Conservation (phyloP, 352 stramenopile species). For the Globisporangium canariense region DNA sequence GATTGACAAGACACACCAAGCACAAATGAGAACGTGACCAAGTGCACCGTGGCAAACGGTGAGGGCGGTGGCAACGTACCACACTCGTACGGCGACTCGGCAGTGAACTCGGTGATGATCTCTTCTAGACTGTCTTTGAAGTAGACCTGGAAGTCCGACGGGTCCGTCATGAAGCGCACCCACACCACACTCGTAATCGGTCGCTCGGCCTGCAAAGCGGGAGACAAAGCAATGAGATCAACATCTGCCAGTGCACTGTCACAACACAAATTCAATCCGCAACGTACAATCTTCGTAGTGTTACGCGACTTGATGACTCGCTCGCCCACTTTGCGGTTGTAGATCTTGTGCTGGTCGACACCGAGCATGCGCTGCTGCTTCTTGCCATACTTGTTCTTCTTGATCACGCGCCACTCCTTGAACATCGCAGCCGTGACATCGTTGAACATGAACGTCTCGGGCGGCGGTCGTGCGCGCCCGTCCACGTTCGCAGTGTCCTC, state of each 20-base stretch:
- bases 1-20: neutral
- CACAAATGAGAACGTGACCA: neutral
- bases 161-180: constrained; percentile 84
- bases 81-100: constrained; percentile 86
- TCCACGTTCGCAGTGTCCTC: constrained; percentile 68
- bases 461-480: constrained; percentile 62
- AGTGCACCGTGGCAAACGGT: neutral
- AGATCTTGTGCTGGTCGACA: constrained; percentile 87
- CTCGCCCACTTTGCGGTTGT: constrained; percentile 89
- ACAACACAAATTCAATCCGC: neutral
- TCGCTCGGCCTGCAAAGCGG: constrained; percentile 53
- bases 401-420: constrained; percentile 89
- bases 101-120: constrained; percentile 88
- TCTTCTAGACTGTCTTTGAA: constrained; percentile 88
- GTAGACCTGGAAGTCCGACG: constrained; percentile 87
- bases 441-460: constrained; percentile 90
- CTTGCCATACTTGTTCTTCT: constrained; percentile 91
- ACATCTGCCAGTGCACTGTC: neutral
- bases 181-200: constrained; percentile 84
- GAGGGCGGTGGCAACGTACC: constrained; percentile 37
- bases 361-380: constrained; percentile 86
- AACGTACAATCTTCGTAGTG: constrained; percentile 86
- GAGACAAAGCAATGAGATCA: neutral
- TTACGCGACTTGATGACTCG: constrained; percentile 87
- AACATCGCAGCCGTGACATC: constrained; percentile 88